phyloP scores from a whole-genome alignment of 352 stramenopile species.

The Globisporangium radiosum region DNA sequence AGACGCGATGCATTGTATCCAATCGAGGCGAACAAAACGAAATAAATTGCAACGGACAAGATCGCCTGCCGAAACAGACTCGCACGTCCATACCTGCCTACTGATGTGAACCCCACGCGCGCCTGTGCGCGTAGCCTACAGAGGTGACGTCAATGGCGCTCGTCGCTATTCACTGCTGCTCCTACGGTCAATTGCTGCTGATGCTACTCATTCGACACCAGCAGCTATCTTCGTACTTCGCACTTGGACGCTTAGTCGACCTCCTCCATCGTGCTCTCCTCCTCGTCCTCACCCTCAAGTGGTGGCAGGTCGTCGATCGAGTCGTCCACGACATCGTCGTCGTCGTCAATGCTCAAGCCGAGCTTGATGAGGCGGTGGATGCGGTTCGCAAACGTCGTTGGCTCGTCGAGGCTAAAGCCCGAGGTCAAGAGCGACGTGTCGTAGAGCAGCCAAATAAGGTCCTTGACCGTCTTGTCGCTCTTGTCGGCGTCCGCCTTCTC shows the following conservation, averaged over 20 bases:
- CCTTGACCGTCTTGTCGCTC: conserved; percentile 99
- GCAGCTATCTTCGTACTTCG: too few relatives aligned
- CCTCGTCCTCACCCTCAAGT: conserved; percentile 94
- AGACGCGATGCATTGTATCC: too few relatives aligned
- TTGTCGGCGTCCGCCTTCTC: conserved; percentile 99
- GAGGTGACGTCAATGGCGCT: too few relatives aligned
- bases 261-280: conserved; percentile 98
- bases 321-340: conserved; percentile 92
- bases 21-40: too few relatives aligned
- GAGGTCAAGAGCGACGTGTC: conserved; percentile 98
- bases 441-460: conserved; percentile 99
- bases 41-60: too few relatives aligned
- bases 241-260: conserved; percentile 90
- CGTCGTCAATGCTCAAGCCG: conserved; percentile 97
- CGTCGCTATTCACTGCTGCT: not conserved
- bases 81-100: too few relatives aligned
- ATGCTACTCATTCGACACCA: not conserved
- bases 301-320: conserved; percentile 96
- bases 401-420: conserved; percentile 98
- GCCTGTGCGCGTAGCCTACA: too few relatives aligned
- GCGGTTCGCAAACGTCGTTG: conserved; percentile 97
- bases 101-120: too few relatives aligned
- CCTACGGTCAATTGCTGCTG: not conserved
- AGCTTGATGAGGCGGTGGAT: conserved; percentile 99
- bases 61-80: too few relatives aligned